These are phyloP conservation scores for Yarrowia osloensis DNA, from an alignment of 805 yeast species.

Conservation along the genomic window DNA sequence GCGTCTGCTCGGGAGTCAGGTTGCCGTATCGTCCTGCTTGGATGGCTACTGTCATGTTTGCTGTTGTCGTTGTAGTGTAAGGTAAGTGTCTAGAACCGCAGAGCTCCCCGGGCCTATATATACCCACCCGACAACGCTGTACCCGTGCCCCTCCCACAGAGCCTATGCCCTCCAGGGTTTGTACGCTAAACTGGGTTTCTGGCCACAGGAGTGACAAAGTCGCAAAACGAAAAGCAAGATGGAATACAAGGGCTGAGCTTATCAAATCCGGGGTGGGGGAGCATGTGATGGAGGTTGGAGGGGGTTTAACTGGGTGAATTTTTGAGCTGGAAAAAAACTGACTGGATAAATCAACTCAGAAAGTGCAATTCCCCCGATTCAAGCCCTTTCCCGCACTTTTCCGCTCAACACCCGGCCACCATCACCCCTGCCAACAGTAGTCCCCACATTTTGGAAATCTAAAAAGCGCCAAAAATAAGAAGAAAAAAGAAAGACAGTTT, in stretches of 20 bases:
- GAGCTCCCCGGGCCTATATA: background rate
- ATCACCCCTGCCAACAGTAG: background rate
- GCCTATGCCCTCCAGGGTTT: background rate
- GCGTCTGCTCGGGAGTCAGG: constrained; percentile 45
- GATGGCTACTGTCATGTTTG: constrained; percentile 12
- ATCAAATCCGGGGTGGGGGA: constrained; percentile 25
- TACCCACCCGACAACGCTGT: background rate
- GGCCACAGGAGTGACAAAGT: background rate
- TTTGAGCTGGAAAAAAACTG: too few relatives aligned
- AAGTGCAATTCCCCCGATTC: background rate
- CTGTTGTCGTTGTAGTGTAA: background rate
- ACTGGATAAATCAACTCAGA: background rate
- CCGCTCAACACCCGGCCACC: background rate
- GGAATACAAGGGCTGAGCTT: background rate
- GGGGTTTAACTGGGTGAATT: background rate
- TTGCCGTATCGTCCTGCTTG: constrained; percentile 45
- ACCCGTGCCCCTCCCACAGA: constrained; percentile 3
- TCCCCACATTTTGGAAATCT: background rate
- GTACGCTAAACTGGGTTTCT: background rate
- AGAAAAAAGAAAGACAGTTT: background rate
- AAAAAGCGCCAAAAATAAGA: background rate
- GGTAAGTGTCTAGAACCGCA: background rate
- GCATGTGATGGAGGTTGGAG: constrained; percentile 3
- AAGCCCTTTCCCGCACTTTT: background rate
- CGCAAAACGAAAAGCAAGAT: background rate